Evolutionary conservation across 495 filamentous ascomycete genomes (phyloP), one percentile per base, ranked within the genome.

Genomic region (Neurospora discreta): DNA sequence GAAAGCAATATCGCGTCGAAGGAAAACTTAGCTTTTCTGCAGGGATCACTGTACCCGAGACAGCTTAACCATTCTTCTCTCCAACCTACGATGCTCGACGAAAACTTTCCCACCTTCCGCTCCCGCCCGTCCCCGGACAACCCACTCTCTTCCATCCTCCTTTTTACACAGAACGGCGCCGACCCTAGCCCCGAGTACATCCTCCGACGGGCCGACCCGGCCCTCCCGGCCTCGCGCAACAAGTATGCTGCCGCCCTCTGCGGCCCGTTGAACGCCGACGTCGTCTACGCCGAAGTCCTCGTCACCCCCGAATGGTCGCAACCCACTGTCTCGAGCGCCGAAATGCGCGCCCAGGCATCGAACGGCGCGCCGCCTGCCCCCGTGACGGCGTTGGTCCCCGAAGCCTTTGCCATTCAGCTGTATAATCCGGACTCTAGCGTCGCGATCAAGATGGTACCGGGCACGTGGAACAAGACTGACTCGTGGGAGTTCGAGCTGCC

Each of bases 401-500:
- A 87, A 58, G 86, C 87, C 69, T 97, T 98, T 79, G 85, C 86
- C 20, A 86, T 98, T 70, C 91, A 95, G 74, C 90, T 99, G 13
- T 98, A 98, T 86, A 93, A 97, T 77, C 95, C 95, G 0, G 94
- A 98, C 82, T 94, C 97, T 80, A 84, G 91, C 73, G 83, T 98
- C 38, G 70, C 82, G 0, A 85, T 98, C 58, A 89, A 85, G 78
- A 87, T 92, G 78, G 87, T 91, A 71, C 83, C 88, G 52, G 91
- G 91, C 69, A 86, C 88, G 69, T 97, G 92, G 92, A 92, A 90
- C 75, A 89, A 88, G 68, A 90, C 89, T 36, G 88, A 92, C 30
- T 87, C 86, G 68, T 99, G 94, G 89, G 92, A 94, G 71, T 99
- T 99, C 80, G 92, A 94, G 77, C 90, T 99, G 84, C 95, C 95